These are phyloP conservation scores for Lasiosphaeris hirsuta DNA, from an alignment of 495 filamentous ascomycete genomes.

Conservation along the genomic window DNA sequence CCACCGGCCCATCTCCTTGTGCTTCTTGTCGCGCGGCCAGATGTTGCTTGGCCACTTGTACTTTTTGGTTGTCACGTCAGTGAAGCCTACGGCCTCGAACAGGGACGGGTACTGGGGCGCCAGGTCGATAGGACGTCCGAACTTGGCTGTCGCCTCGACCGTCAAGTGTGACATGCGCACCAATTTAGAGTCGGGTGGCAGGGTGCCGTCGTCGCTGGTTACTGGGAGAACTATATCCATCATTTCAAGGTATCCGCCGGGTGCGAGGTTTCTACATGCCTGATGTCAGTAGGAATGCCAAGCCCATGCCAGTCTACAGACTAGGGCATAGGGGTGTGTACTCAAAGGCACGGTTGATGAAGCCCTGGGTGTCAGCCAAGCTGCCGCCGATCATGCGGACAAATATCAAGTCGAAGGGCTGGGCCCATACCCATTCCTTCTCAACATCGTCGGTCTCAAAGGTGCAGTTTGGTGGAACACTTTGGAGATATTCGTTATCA, in stretches of 20 bases:
- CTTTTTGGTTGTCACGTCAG: constrained; percentile 4
- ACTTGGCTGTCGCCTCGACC: background rate
- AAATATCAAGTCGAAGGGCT: constrained; percentile 48
- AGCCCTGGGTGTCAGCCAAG: constrained; percentile 37
- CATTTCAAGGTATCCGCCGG: constrained; percentile 38
- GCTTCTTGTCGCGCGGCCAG: constrained; percentile 7
- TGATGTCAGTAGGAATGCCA: too few relatives aligned
- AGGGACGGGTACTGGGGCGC: constrained; percentile 1
- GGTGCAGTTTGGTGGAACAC: constrained; percentile 44
- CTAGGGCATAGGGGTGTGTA: background rate
- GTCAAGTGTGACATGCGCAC: background rate
- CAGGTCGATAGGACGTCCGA: background rate
- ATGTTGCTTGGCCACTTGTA: constrained; percentile 9
- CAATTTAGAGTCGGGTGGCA: background rate
- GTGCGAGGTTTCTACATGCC: constrained; percentile 24
- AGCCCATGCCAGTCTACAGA: too few relatives aligned
- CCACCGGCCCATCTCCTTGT: constrained; percentile 9
- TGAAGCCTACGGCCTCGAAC: constrained; percentile 5
- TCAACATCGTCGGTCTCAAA: constrained; percentile 49
- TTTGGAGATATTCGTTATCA: background rate
- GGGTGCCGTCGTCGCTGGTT: constrained; percentile 14
- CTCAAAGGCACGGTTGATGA: constrained; percentile 36
- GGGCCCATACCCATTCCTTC: constrained; percentile 40
- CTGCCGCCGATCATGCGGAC: constrained; percentile 36
- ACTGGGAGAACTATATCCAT: constrained; percentile 17